Base-by-base conservation (phyloP, 495 filamentous ascomycete species). In the Terfezia boudieri region DNA sequence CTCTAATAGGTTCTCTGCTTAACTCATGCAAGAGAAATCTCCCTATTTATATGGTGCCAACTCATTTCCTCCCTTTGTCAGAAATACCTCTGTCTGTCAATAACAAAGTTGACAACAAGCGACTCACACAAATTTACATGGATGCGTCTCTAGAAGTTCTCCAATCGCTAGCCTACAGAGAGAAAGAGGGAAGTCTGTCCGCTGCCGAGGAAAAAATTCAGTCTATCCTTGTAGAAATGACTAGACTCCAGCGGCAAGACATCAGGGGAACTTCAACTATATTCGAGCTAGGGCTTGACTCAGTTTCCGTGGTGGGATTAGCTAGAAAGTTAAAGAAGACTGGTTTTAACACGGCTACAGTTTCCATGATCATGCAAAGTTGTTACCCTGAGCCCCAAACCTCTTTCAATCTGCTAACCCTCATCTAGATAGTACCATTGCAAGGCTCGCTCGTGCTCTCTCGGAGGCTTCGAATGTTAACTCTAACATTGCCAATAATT, bases 261-360 rank as follows among this genome's bases (percentile, higher is more conserved):
- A 71, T 87, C 37, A 68, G 62, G 1, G 67, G 69, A 14, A 69
- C 69, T 1, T 75, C 80, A 0, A 89, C 74, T 35, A 76, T 92
- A 36, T 92, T 85, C 59, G 83, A 90, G 52, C 68, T 92, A 2
- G 86, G 86, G 0, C 70, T 89, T 8, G 86, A 90, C 62, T 89
- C 84, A 0, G 84, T 93, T 12, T 83, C 82, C 0, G 80, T 81
- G 3, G 77, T 87, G 22, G 73, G 76, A 22, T 70, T 92, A 53
- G 66, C 76, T 11, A 60, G 60, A 38, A 57, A 60, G 10, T 56
- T 74, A 54, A 71, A 66, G 56, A 61, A 63, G 16, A 60, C 55
- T 53, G 71, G 64, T n/a, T 66, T 85, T 55, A 26, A 58, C 3
- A 69, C 71, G 20, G 81, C 77, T 2, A 74, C 73, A 22, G 72